Conservation (phyloP, 345 rosid genomes). For the Populus tremula region DNA sequence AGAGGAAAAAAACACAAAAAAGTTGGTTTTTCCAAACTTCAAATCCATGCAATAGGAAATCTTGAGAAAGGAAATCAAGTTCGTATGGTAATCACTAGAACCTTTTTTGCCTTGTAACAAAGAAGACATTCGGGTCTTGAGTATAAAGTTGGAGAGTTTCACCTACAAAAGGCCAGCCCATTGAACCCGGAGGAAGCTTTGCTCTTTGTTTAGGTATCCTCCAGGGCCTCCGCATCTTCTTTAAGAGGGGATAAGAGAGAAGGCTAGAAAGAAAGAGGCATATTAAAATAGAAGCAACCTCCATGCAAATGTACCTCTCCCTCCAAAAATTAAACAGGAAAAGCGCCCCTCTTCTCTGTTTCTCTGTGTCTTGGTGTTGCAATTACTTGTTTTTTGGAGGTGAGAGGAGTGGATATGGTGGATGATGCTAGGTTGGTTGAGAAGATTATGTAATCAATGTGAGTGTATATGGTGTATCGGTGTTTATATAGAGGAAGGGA, state of each 20-base stretch:
- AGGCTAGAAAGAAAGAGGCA: conserved; percentile 40
- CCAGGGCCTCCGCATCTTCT: conserved; percentile 1
- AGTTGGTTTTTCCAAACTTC: background rate
- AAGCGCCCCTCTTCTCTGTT: background rate
- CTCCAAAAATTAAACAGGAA: background rate
- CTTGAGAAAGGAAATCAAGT: background rate
- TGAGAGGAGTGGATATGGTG: background rate
- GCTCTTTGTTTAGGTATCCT: background rate
- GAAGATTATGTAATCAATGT: background rate
- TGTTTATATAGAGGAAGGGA: conserved; percentile 32
- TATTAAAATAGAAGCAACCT: conserved; percentile 23
- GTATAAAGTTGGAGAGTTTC: conserved; percentile 53
- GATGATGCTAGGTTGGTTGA: background rate
- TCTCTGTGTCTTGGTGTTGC: background rate
- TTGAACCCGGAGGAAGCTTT: conserved; percentile 53
- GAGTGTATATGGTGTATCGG: background rate
- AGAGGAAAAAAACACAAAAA: background rate
- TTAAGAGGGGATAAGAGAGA: conserved; percentile 26
- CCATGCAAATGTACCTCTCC: conserved; percentile 32
- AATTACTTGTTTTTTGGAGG: background rate
- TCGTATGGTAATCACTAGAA: background rate
- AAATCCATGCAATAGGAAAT: conserved; percentile 4
- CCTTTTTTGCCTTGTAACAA: conserved; percentile 40
- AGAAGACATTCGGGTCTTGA: conserved; percentile 52
- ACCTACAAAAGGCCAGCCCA: conserved; percentile 63